phyloP scores from a whole-genome alignment of 2,329 filamentous ascomycete species.

The Diplocarpon rosae region DNA sequence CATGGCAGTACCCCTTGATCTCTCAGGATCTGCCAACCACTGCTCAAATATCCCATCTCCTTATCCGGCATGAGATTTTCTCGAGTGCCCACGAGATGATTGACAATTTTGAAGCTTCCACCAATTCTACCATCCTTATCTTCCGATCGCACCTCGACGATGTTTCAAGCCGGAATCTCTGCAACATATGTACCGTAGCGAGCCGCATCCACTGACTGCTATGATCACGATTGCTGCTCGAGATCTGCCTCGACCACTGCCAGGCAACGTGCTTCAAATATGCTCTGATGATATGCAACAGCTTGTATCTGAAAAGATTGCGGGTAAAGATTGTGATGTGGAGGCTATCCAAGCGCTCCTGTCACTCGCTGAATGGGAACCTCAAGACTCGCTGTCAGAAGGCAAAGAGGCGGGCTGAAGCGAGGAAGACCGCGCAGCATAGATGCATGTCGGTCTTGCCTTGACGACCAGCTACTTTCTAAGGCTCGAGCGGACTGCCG shows the following conservation, averaged over 20 bases:
- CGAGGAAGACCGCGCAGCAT: constrained; percentile 61
- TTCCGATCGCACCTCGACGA: constrained; percentile 51
- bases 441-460: constrained; percentile 64
- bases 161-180: constrained; percentile 46
- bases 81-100: background rate
- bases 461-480: constrained; percentile 59
- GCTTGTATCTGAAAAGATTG: constrained; percentile 53
- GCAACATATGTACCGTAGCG: constrained; percentile 43
- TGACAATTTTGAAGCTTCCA: constrained; percentile 45
- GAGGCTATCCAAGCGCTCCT: constrained; percentile 59
- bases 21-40: constrained; percentile 10
- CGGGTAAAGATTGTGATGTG: constrained; percentile 53
- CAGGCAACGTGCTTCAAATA: constrained; percentile 48
- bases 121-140: constrained; percentile 56
- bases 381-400: constrained; percentile 16
- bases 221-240: constrained; percentile 59
- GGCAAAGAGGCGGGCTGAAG: constrained; percentile 53
- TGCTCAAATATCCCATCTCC: constrained; percentile 6
- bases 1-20: constrained; percentile 11
- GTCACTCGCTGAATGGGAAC: constrained; percentile 56
- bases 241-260: constrained; percentile 45
- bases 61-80: constrained; percentile 2
- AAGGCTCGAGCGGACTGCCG: constrained; percentile 56
- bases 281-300: constrained; percentile 59
- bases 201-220: constrained; percentile 55